phyloP scores from a whole-genome alignment of 805 yeast genomes.

The Hanseniaspora nectarophila region DNA sequence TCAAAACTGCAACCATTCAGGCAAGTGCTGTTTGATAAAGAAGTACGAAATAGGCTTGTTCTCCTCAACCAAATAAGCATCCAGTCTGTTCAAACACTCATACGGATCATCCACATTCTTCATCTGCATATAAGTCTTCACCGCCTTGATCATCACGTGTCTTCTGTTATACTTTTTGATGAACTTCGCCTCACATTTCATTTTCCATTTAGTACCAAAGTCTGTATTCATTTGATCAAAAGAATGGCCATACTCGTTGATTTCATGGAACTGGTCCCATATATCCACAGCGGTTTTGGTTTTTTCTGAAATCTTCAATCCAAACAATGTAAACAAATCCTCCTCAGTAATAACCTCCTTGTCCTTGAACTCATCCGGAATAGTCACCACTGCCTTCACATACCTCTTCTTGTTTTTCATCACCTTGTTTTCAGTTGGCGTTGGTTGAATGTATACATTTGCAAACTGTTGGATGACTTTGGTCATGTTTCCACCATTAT shows the following conservation, averaged over 20 bases:
- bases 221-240: conserved; percentile 15
- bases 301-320: conserved; percentile 17
- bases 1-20: conserved; percentile 10
- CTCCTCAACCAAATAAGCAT: conserved; percentile 7
- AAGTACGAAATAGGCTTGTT: conserved; percentile 17
- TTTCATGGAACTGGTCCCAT: conserved; percentile 17
- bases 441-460: conserved; percentile 7
- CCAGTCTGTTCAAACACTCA: conserved; percentile 14
- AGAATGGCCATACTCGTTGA: conserved; percentile 16
- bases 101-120: conserved; percentile 13
- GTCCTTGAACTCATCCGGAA: conserved; percentile 4
- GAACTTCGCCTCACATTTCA: conserved; percentile 16
- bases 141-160: conserved; percentile 16
- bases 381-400: conserved; percentile 7
- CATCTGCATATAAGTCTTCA: conserved; percentile 13
- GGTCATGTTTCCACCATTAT: background rate
- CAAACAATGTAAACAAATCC: conserved; percentile 17
- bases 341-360: conserved; percentile 14
- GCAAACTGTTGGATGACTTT: conserved; percentile 12
- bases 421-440: background rate
- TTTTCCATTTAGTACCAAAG: conserved; percentile 18
- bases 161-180: conserved; percentile 18
- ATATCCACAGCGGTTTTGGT: conserved; percentile 15
- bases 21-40: conserved; percentile 17
- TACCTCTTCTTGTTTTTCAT: background rate